A percentile compares a stretch with the other conserved stretches of the same genome.
Conservation (phyloP, 192 early-diverging fungal genomes). For the Ambispora gerdemannii region DNA sequence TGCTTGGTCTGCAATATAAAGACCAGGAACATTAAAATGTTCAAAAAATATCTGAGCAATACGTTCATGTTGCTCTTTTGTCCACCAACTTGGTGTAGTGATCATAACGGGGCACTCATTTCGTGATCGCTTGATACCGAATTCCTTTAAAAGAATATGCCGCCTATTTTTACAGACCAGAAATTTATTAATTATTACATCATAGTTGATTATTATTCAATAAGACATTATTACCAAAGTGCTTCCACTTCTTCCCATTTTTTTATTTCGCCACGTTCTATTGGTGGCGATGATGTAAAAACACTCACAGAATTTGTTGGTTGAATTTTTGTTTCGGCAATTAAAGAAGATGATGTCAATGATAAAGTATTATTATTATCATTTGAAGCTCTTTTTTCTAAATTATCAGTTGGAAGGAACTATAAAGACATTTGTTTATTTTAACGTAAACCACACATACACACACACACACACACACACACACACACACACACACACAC, state of each 20-base stretch:
- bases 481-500: too few relatives aligned
- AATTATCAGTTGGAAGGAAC: not conserved
- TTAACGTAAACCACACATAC: too few relatives aligned
- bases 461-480: too few relatives aligned
- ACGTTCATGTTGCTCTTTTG: slow-evolving; percentile 72
- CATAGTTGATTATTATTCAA: slow-evolving; percentile 16
- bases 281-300: slow-evolving; percentile 41
- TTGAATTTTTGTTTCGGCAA: slow-evolving; percentile 26
- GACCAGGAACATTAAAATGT: slow-evolving; percentile 78
- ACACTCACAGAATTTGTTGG: slow-evolving; percentile 36
- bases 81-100: slow-evolving; percentile 78
- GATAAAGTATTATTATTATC: not conserved
- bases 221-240: slow-evolving; percentile 56
- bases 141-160: slow-evolving; percentile 74
- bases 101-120: slow-evolving; percentile 79
- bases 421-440: not conserved
- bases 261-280: slow-evolving; percentile 56
- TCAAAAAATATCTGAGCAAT: slow-evolving; percentile 91
- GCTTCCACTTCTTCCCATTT: slow-evolving; percentile 75
- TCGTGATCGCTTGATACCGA: slow-evolving; percentile 67
- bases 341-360: slow-evolving; percentile 12
- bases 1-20: slow-evolving; percentile 82
- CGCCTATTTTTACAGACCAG: slow-evolving; percentile 47
- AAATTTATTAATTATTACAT: slow-evolving; percentile 6
- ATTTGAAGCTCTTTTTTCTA: not conserved